Conservation (phyloP, 1,284 basidiomycete species). For the Stereum hirsutum region DNA sequence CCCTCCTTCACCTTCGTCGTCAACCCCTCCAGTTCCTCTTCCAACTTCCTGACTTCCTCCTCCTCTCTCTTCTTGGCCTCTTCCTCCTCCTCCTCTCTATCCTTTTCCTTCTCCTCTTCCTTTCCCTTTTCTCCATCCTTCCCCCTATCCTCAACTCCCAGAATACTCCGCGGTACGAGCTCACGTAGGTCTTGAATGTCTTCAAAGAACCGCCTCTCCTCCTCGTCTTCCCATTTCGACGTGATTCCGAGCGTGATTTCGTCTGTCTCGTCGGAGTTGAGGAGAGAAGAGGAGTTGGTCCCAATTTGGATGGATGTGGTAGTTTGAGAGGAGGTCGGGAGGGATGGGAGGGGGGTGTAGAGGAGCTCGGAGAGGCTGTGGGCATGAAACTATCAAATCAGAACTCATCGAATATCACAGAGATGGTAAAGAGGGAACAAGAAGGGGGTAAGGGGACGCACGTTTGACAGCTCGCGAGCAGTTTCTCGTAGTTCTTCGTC, state of each 20-base stretch:
- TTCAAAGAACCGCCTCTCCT: constrained; percentile 92
- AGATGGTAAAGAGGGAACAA: background rate
- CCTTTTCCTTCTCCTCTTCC: constrained; percentile 26
- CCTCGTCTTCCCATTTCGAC: constrained; percentile 98
- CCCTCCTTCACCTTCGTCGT: constrained; percentile 35
- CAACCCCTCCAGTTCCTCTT: constrained; percentile 50
- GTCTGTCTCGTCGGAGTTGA: constrained; percentile 38
- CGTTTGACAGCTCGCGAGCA: constrained; percentile 82
- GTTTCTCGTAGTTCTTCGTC: constrained; percentile 90
- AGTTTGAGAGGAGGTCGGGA: constrained; percentile 76
- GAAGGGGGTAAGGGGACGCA: constrained; percentile 25
- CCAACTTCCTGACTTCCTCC: constrained; percentile 58
- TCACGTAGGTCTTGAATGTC: constrained; percentile 89
- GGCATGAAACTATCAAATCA: background rate
- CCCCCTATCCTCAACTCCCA: constrained; percentile 70
- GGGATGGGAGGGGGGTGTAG: constrained; percentile 68
- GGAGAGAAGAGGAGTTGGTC: constrained; percentile 31
- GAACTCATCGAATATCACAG: background rate
- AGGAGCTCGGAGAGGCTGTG: constrained; percentile 84
- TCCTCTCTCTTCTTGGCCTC: too few species aligned
- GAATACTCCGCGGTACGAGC: constrained; percentile 80
- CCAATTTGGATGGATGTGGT: constrained; percentile 73
- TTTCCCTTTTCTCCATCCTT: constrained; percentile 19
- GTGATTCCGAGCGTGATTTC: constrained; percentile 48
- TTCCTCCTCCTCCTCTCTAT: constrained; percentile 44